phyloP scores from a whole-genome alignment of 2,329 filamentous ascomycete species.

The Drechslera avenae region DNA sequence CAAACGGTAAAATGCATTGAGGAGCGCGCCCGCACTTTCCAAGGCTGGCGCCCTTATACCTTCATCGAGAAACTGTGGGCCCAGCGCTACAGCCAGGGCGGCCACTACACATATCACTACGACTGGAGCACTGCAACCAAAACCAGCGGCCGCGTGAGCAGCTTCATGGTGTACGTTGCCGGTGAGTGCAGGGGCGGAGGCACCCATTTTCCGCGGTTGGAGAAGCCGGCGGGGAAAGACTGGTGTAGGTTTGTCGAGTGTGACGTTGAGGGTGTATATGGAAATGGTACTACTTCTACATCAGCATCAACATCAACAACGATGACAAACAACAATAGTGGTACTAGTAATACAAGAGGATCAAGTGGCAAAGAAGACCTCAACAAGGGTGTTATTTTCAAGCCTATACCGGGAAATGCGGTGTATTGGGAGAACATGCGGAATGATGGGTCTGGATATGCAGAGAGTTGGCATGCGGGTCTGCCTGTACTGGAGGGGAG shows the following conservation, averaged over 20 bases:
- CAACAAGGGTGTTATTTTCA: conserved; percentile 61
- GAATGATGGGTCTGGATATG: conserved; percentile 60
- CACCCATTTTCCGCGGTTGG: conserved; percentile 63
- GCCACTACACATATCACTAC: conserved; percentile 65
- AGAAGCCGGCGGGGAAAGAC: conserved; percentile 48
- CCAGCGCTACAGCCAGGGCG: conserved; percentile 62
- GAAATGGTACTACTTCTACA: not conserved
- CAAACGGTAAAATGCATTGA: conserved; percentile 64
- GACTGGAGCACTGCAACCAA: conserved; percentile 54
- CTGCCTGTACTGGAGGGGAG: conserved; percentile 61
- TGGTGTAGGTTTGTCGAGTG: conserved; percentile 67
- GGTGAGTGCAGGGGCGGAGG: conserved; percentile 61
- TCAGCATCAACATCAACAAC: too few relatives aligned
- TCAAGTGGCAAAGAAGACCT: conserved; percentile 18
- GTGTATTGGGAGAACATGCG: conserved; percentile 68
- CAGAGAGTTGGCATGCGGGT: conserved; percentile 66
- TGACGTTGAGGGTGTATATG: conserved; percentile 22
- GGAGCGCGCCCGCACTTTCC: conserved; percentile 61
- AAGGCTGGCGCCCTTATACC: conserved; percentile 63
- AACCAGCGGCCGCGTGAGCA: conserved; percentile 54
- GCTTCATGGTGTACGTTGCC: conserved; percentile 66
- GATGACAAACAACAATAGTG: not conserved
- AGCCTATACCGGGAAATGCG: conserved; percentile 62
- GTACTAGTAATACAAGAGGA: conserved; percentile 22
- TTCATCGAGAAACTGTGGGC: conserved; percentile 67